Percentiles rank a stretch among this genome's conserved stretches.
phyloP scores from a whole-genome alignment of 2,329 filamentous ascomycete species.

The Trichoderma atrobrunneum region DNA sequence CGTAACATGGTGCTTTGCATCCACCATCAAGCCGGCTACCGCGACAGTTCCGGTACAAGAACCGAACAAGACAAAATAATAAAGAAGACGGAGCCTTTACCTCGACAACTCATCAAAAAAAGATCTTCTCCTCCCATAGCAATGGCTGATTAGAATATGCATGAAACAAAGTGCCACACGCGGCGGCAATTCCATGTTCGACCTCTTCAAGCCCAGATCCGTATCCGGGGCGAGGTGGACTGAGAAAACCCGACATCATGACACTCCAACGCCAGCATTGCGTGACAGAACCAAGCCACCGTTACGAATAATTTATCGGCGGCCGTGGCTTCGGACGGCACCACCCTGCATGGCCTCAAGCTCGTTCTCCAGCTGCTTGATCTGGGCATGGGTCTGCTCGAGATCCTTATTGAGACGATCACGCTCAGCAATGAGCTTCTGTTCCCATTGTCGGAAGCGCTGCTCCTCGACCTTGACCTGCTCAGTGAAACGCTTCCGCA shows the following conservation, averaged over 20 bases:
- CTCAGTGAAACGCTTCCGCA: slow-evolving; percentile 98
- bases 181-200: slow-evolving; percentile 32
- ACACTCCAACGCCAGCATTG: slow-evolving; percentile 31
- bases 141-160: slow-evolving; percentile 31
- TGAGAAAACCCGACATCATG: slow-evolving; percentile 21
- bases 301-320: slow-evolving; percentile 61
- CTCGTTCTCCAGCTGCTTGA: slow-evolving; percentile 88
- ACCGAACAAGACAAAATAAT: slow-evolving; percentile 21
- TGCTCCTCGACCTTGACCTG: slow-evolving; percentile 99
- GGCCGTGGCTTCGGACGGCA: slow-evolving; percentile 85
- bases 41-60: slow-evolving; percentile 29
- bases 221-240: slow-evolving; percentile 29
- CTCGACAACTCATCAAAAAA: slow-evolving; percentile 13
- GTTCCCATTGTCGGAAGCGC: slow-evolving; percentile 98
- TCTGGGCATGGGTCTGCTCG: slow-evolving; percentile 92
- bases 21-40: slow-evolving; percentile 25
- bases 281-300: slow-evolving; percentile 20
- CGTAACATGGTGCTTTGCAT: slow-evolving; percentile 24
- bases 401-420: slow-evolving; percentile 99
- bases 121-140: slow-evolving; percentile 2
- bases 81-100: neutral
- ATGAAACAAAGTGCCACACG: slow-evolving; percentile 29
- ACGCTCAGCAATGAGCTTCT: slow-evolving; percentile 98
- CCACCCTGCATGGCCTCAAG: slow-evolving; percentile 91
- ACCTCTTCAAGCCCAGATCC: slow-evolving; percentile 37